Base-by-base conservation (phyloP, 1,284 basidiomycete species). In the Leccinum subrobustum region DNA sequence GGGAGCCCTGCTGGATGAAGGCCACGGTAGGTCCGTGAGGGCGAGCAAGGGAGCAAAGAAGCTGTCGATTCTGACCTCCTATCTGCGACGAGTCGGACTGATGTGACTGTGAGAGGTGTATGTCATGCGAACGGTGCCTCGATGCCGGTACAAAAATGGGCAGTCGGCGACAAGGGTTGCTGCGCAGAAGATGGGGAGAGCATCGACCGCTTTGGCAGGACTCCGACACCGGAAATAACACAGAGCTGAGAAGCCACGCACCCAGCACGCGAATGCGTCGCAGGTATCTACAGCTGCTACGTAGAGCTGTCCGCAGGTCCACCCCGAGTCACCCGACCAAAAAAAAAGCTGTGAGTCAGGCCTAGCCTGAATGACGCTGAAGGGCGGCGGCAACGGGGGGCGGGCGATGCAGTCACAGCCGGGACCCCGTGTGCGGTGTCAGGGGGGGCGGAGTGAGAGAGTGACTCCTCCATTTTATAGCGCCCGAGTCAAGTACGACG, bases 381-480 rank as follows among this genome's bases (percentile, higher is more conserved):
- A 33, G 8, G 33, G 25, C 16, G 52, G 54, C 39, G 33, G 14
- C 48, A 58, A 44, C 56, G 58, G 44, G 44, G 61, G 68, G 37
- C 56, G 64, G 56, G 63, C 60, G 48, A 23, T 66, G 62, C 62
- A 44, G 39, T 37, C 33, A 33, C 33, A 2, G 0, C 6, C 3
- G 35, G 66, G 42, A 72, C 70, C 70, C 68, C 60, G 56, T 54
- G n/a, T n/a, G 44, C 6, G 62, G 67, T 69, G 59, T 53, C 68
- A 59, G 68, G 67, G 67, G 67, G 67, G 56, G 53, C 58, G 50
- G 58, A 58, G 64, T 61, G 67, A 50, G 65, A 42, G 61, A 59
- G 68, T 69, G 68, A 69, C 68, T 69, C 68, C 67, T 58, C 25
- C 68, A 50, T 60, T 69, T 71, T 69, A 72, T 52, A 72, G 57